Percentiles rank a stretch among this genome's conserved stretches.
These are phyloP conservation scores for Sonneratia alba DNA, from an alignment of 345 rosid genomes.

Conservation along the genomic window DNA sequence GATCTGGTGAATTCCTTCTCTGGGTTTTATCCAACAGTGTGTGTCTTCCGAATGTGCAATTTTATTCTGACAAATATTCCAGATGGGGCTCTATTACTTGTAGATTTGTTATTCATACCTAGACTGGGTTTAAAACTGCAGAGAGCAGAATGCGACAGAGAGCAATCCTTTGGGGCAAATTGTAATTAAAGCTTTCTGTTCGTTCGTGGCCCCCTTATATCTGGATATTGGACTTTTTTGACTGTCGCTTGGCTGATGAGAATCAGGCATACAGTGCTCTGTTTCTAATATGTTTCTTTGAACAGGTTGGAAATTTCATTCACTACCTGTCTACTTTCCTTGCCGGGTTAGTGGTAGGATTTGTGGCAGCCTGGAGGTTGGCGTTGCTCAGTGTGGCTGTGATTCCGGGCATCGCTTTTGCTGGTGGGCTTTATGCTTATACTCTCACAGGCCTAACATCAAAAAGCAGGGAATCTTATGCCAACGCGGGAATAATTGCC, in stretches of 20 bases:
- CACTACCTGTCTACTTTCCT: constrained; percentile 93
- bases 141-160: background rate
- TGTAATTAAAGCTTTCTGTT: constrained; percentile 10
- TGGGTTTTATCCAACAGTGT: background rate
- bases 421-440: constrained; percentile 95
- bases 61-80: too few species aligned
- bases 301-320: constrained; percentile 91
- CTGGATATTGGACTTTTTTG: background rate
- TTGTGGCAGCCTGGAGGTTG: constrained; percentile 97
- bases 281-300: constrained; percentile 2
- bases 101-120: too few species aligned
- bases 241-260: background rate
- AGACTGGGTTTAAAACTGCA: background rate
- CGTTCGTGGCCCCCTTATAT: background rate
- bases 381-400: constrained; percentile 92
- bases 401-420: constrained; percentile 98
- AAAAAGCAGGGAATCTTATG: constrained; percentile 94
- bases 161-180: background rate
- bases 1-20: background rate
- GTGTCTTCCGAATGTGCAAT: background rate
- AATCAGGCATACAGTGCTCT: background rate
- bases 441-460: constrained; percentile 96
- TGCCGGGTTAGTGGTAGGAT: constrained; percentile 98
- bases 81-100: too few species aligned
- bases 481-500: constrained; percentile 89